phyloP scores from a whole-genome alignment of 2,329 filamentous ascomycete genomes.

The Talaromyces sp. region DNA sequence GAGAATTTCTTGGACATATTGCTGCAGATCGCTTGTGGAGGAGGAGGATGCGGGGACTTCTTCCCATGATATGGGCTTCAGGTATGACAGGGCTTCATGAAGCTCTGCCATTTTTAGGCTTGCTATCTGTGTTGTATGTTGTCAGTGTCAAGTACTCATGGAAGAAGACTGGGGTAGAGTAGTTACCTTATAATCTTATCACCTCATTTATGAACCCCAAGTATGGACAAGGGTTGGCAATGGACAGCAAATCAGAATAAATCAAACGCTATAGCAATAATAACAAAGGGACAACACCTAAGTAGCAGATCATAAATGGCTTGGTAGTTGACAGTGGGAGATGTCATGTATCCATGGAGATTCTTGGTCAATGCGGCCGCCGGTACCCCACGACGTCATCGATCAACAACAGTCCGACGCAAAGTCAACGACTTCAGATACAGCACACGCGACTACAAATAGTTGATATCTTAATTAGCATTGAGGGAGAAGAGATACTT shows the following conservation, averaged over 20 bases:
- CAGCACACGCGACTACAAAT: neutral
- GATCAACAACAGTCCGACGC: neutral
- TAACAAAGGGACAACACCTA: neutral
- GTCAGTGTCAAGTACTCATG: neutral
- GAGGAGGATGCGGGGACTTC: conserved; percentile 34
- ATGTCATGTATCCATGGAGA: neutral
- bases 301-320: neutral
- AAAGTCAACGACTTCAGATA: neutral
- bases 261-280: neutral
- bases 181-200: neutral
- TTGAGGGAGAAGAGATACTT: neutral
- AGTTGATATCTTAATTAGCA: neutral
- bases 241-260: neutral
- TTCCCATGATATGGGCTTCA: conserved; percentile 56
- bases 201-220: neutral
- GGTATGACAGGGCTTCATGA: conserved; percentile 57
- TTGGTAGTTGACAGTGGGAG: neutral
- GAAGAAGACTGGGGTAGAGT: neutral
- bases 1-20: conserved; percentile 60
- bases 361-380: neutral
- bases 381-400: neutral
- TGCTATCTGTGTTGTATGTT: neutral
- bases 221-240: neutral
- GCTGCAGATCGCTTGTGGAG: conserved; percentile 47
- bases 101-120: conserved; percentile 50